Conservation (phyloP, 306 rosid genomes). For the Albizia julibrissin region DNA sequence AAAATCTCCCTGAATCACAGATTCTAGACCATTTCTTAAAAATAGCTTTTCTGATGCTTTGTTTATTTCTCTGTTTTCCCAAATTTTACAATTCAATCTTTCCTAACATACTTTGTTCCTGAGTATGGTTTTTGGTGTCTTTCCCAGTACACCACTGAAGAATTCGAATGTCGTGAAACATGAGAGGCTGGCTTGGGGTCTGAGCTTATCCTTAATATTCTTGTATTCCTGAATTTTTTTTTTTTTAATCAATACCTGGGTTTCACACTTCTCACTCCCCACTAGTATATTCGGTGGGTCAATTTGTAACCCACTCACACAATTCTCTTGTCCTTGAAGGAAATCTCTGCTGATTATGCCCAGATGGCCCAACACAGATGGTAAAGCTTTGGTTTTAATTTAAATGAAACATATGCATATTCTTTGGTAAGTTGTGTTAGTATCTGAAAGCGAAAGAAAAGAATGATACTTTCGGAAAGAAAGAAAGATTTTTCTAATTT, state of each 20-base stretch:
- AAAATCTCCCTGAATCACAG: neutral
- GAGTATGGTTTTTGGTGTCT: neutral
- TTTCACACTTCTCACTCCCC: neutral
- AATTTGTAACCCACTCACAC: neutral
- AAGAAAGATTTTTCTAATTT: neutral
- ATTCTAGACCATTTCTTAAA: neutral
- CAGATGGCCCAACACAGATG: neutral
- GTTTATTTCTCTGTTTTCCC: neutral
- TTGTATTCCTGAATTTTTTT: neutral
- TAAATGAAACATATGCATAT: neutral
- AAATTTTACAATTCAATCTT: neutral
- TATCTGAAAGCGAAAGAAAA: conserved; percentile 49
- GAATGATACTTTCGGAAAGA: conserved; percentile 36
- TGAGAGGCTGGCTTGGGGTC: neutral
- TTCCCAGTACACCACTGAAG: neutral
- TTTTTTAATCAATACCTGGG: neutral
- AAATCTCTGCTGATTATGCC: conserved; percentile 19
- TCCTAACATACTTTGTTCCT: neutral
- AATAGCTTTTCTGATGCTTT: neutral
- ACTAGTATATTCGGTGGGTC: neutral
- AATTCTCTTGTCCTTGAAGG: conserved; percentile 16
- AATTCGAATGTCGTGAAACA: neutral
- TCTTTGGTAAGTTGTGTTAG: conserved; percentile 21
- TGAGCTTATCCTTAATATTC: neutral
- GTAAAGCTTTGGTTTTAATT: neutral